phyloP scores from a whole-genome alignment of 371 early-diverging fungal genomes.

The Agmasoma carcini region DNA sequence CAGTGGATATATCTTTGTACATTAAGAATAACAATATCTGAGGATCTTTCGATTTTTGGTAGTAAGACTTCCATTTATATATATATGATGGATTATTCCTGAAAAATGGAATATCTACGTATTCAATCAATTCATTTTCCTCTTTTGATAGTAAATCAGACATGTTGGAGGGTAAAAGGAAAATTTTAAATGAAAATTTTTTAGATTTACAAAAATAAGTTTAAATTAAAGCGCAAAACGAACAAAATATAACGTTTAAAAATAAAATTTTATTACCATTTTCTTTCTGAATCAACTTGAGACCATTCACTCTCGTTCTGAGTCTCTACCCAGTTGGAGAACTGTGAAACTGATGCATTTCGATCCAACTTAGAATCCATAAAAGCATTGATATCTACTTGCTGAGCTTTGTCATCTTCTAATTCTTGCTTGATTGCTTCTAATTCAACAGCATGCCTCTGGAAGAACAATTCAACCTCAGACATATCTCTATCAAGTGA shows the following conservation, averaged over 20 bases:
- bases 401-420: slow-evolving; percentile 4
- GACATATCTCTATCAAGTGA: slow-evolving; percentile 46
- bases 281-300: not conserved
- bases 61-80: slow-evolving; percentile 38
- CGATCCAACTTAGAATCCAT: too few species aligned
- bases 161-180: too few species aligned
- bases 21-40: slow-evolving; percentile 49
- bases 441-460: slow-evolving; percentile 53
- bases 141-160: slow-evolving; percentile 26
- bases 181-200: too few species aligned
- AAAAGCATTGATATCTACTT: not conserved
- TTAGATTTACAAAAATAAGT: too few species aligned
- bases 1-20: slow-evolving; percentile 27
- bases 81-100: slow-evolving; percentile 51
- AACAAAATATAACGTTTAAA: too few species aligned
- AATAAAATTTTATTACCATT: too few species aligned
- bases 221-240: too few species aligned
- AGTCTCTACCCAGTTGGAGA: too few species aligned
- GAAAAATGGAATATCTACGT: slow-evolving; percentile 46
- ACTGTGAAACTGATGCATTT: too few species aligned
- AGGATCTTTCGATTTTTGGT: slow-evolving; percentile 15
- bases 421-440: slow-evolving; percentile 48
- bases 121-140: slow-evolving; percentile 22
- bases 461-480: slow-evolving; percentile 52
- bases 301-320: too few species aligned